Conservation (phyloP, 139 green algal species). For the Desmodesmus armatus region DNA sequence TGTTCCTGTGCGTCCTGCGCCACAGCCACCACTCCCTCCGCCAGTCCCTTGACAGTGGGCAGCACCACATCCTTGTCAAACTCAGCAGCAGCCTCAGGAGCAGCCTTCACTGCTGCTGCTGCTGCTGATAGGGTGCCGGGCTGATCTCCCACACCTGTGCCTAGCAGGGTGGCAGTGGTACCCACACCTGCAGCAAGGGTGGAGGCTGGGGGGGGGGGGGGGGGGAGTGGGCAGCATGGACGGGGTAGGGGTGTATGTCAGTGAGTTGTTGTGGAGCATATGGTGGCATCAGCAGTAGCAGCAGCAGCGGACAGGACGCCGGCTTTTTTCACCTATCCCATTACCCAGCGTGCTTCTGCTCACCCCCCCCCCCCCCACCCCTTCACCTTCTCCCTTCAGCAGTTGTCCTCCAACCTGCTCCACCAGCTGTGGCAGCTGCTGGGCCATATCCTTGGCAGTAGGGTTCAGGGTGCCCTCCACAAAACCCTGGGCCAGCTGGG, state of each 20-base stretch:
- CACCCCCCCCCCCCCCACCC: background rate
- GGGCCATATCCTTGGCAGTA: slow-evolving; percentile 1
- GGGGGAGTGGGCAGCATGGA: background rate
- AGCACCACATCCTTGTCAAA: slow-evolving; percentile 8
- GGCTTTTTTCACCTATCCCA: background rate
- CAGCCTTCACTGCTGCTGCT: background rate
- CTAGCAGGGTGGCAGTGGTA: background rate
- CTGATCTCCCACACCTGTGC: background rate
- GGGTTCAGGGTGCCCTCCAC: slow-evolving; percentile 11
- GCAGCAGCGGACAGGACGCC: background rate
- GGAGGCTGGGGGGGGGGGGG: background rate
- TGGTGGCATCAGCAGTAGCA: background rate
- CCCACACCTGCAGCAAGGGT: background rate
- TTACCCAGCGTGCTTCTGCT: background rate
- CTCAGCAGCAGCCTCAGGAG: slow-evolving; percentile 14
- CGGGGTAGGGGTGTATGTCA: background rate
- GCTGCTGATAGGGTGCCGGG: background rate
- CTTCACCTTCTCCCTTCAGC: slow-evolving; percentile 9
- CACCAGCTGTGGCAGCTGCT: background rate
- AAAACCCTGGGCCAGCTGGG: slow-evolving; percentile 9
- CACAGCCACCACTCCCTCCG: background rate
- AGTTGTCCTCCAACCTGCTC: slow-evolving; percentile 8
- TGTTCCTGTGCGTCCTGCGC: slow-evolving; percentile 22
- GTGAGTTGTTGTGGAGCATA: background rate
- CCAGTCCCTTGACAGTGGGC: background rate